Evolutionary conservation across 202 grass and related monocot genomes (phyloP).

Genomic region (Carex arenaria): DNA sequence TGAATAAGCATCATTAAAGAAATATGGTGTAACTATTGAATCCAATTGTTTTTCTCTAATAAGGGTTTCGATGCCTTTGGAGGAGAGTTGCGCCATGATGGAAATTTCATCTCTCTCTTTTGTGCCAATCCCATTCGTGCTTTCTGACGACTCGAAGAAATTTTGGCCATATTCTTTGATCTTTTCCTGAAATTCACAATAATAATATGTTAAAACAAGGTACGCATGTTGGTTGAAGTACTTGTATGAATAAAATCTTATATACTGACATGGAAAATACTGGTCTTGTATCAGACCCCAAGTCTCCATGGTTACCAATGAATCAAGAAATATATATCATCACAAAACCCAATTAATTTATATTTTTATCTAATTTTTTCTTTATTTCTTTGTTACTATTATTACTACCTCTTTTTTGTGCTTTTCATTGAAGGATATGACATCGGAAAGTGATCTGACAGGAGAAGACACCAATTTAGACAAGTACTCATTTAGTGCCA

Average conservation of each 20-base stretch:
- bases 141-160: conserved; percentile 27
- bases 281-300: no score
- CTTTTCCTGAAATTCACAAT: conserved; percentile 39
- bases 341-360: background rate
- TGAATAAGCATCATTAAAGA: no score
- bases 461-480: conserved; percentile 27
- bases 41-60: conserved; percentile 35
- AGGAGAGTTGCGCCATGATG: conserved; percentile 22
- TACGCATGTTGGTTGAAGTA: no score
- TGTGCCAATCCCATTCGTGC: conserved; percentile 28
- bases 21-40: conserved; percentile 27
- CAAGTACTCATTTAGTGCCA: conserved; percentile 35
- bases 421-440: conserved; percentile 58
- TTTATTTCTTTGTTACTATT: background rate
- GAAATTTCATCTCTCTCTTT: conserved; percentile 30
- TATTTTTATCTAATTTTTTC: background rate
- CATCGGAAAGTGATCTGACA: conserved; percentile 40
- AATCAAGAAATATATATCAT: background rate
- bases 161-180: conserved; percentile 31
- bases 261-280: background rate
- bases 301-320: background rate
- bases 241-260: no score
- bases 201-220: background rate
- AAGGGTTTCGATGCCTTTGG: conserved; percentile 30
- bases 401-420: conserved; percentile 9